phyloP scores from a whole-genome alignment of 805 yeast species.

The Candida cerambycidarum region DNA sequence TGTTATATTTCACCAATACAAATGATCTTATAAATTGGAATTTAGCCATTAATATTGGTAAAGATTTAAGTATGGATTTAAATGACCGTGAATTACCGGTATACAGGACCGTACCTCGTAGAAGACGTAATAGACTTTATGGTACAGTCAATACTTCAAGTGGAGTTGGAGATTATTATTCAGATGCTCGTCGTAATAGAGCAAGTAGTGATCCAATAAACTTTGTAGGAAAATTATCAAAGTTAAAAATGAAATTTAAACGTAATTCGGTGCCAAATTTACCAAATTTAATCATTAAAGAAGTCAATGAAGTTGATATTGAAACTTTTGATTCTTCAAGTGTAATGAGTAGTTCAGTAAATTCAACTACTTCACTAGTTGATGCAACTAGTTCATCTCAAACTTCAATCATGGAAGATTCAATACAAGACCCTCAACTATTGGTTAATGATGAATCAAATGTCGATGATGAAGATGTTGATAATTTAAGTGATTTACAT shows the following conservation, averaged over 20 bases:
- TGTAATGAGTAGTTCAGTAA: constrained; percentile 2
- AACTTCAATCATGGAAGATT: background rate
- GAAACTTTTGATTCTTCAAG: constrained; percentile 5
- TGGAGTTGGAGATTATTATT: background rate
- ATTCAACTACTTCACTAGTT: constrained; percentile 5
- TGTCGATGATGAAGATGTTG: constrained; percentile 14
- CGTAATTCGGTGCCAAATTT: constrained; percentile 10
- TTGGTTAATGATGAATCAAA: constrained; percentile 13
- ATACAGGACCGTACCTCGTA: constrained; percentile 78
- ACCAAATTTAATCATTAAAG: constrained; percentile 3
- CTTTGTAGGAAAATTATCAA: constrained; percentile 20
- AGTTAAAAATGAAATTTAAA: constrained; percentile 22
- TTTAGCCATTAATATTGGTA: constrained; percentile 67
- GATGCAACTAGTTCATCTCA: background rate
- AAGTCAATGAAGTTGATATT: constrained; percentile 8
- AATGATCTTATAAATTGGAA: constrained; percentile 80
- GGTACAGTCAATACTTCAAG: background rate
- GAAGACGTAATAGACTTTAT: constrained; percentile 50
- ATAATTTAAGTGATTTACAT: constrained; percentile 10
- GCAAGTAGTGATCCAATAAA: constrained; percentile 24
- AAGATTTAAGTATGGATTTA: constrained; percentile 77
- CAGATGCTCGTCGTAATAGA: constrained; percentile 7
- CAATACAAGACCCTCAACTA: no score
- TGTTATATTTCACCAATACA: constrained; percentile 61
- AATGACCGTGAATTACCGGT: constrained; percentile 69